A percentile compares a stretch with the other conserved stretches of the same genome.
Evolutionary conservation across 208 protist genomes (phyloP).

Genomic region (Wallacemonas rigidus): DNA sequence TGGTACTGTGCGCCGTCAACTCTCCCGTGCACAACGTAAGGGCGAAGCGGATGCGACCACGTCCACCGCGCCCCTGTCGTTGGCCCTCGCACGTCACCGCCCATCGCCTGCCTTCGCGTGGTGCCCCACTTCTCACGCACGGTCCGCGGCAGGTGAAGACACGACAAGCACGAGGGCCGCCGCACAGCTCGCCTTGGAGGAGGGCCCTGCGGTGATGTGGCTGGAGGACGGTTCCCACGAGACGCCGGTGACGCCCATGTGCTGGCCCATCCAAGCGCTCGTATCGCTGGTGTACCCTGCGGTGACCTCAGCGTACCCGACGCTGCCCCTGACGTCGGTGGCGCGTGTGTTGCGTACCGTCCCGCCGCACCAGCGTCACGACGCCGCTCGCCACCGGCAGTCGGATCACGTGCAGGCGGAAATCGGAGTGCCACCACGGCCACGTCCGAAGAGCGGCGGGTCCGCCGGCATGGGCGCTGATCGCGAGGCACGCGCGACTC

Average conservation of each 20-base stretch:
- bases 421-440: too few relatives aligned
- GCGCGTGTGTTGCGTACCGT: slow-evolving; percentile 28
- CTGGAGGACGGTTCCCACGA: neutral
- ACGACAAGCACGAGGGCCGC: too few relatives aligned
- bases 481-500: too few relatives aligned
- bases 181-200: neutral
- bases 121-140: neutral
- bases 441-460: too few relatives aligned
- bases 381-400: slow-evolving; percentile 8
- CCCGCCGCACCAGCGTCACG: slow-evolving; percentile 27
- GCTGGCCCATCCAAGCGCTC: slow-evolving; percentile 35
- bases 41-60: neutral
- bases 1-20: neutral
- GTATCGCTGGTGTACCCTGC: slow-evolving; percentile 32
- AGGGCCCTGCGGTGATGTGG: slow-evolving; percentile 2
- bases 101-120: neutral
- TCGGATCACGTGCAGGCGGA: neutral
- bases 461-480: too few relatives aligned
- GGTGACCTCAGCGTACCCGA: slow-evolving; percentile 24
- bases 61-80: neutral
- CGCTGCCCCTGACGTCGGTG: slow-evolving; percentile 6
- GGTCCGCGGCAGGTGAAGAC: neutral
- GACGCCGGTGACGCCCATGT: slow-evolving; percentile 1
- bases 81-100: neutral
- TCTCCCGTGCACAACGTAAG: neutral